These are phyloP conservation scores for Phytophthora ohioensis DNA, from an alignment of 352 stramenopile genomes.

Conservation along the genomic window DNA sequence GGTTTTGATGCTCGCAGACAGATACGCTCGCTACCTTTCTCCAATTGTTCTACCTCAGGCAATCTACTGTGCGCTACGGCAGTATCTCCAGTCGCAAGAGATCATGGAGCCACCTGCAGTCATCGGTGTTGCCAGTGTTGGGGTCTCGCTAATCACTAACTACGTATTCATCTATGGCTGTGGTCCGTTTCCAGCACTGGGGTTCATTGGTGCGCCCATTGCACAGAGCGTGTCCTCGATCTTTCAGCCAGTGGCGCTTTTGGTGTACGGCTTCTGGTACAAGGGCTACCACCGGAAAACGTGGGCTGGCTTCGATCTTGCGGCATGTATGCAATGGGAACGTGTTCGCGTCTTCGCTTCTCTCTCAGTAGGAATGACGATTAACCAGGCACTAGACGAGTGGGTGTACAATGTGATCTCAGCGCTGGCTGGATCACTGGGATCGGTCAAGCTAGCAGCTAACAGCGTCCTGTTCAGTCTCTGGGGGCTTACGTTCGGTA, in stretches of 20 bases:
- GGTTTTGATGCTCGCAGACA: constrained; percentile 70
- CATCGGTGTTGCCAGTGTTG: constrained; percentile 72
- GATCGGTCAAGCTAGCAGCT: constrained; percentile 66
- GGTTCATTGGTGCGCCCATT: constrained; percentile 83
- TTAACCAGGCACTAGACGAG: constrained; percentile 82
- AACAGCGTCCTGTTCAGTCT: constrained; percentile 89
- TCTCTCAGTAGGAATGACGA: constrained; percentile 78
- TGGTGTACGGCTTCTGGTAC: constrained; percentile 81
- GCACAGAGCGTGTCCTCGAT: constrained; percentile 77
- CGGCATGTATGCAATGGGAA: constrained; percentile 71
- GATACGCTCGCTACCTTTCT: constrained; percentile 68
- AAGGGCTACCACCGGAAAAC: constrained; percentile 84
- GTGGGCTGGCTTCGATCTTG: constrained; percentile 67
- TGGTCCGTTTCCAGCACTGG: constrained; percentile 59
- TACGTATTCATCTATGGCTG: constrained; percentile 85
- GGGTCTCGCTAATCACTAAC: constrained; percentile 75
- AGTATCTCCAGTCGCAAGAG: constrained; percentile 85
- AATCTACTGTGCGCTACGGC: constrained; percentile 76
- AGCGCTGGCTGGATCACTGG: constrained; percentile 70
- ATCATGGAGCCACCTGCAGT: constrained; percentile 84
- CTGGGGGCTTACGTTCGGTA: constrained; percentile 82
- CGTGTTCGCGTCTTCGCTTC: constrained; percentile 73
- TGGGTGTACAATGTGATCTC: constrained; percentile 85
- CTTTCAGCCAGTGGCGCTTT: constrained; percentile 79
- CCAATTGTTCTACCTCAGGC: constrained; percentile 75